These are phyloP conservation scores for Coelastrella sp. DNA, from an alignment of 139 green algal species.

Conservation along the genomic window DNA sequence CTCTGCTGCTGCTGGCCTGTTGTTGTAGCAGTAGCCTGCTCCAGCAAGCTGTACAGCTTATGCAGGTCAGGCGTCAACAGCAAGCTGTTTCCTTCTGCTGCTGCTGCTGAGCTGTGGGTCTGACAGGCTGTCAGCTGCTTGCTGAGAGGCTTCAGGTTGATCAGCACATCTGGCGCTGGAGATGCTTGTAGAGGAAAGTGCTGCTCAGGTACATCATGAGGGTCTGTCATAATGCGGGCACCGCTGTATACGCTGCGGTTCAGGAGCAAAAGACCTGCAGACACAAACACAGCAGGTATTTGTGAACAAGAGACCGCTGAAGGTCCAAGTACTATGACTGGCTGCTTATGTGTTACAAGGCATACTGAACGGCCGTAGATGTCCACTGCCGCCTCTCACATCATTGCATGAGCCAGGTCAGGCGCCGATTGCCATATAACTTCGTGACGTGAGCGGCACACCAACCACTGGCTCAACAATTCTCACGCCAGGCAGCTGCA, in stretches of 20 bases:
- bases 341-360: too few relatives aligned
- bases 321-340: too few relatives aligned
- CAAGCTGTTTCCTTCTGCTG: not conserved
- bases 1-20: not conserved
- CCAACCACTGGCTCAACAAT: too few relatives aligned
- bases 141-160: not conserved
- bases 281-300: not conserved
- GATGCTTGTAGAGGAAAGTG: conserved; percentile 4
- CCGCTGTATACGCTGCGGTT: conserved; percentile 46
- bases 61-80: conserved; percentile 31
- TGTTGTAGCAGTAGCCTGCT: not conserved
- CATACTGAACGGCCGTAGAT: too few relatives aligned
- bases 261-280: conserved; percentile 46
- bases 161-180: not conserved
- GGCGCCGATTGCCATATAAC: too few relatives aligned
- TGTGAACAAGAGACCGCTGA: not conserved
- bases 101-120: conserved; percentile 13
- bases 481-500: too few relatives aligned
- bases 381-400: too few relatives aligned
- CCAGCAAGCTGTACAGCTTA: conserved; percentile 29
- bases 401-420: too few relatives aligned
- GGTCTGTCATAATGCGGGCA: conserved; percentile 36
- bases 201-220: conserved; percentile 41
- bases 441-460: too few relatives aligned
- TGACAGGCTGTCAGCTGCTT: conserved; percentile 16